Evolutionary conservation across 2,329 filamentous ascomycete species (phyloP).

Genomic region (Aspergillus piperis): DNA sequence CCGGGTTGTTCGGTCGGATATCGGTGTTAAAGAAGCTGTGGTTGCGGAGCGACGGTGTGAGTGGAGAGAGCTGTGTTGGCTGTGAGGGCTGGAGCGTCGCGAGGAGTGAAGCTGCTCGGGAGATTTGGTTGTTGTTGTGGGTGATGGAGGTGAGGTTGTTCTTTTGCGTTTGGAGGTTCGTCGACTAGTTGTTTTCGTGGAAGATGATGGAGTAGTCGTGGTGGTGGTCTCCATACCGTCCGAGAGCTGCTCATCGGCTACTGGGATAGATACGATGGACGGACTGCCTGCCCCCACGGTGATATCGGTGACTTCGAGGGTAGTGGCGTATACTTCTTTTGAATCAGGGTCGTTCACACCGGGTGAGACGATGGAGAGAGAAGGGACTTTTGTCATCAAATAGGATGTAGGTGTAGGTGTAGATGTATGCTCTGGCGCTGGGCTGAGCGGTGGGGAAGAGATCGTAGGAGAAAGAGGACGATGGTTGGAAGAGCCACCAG

Average conservation of each 20-base stretch:
- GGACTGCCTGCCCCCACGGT: neutral
- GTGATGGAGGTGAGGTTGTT: conserved; percentile 33
- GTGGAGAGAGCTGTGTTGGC: conserved; percentile 31
- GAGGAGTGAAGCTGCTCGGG: conserved; percentile 33
- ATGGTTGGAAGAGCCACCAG: conserved; percentile 10
- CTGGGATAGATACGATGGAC: neutral
- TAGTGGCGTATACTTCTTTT: neutral
- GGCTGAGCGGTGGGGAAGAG: neutral
- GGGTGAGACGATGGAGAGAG: conserved; percentile 4
- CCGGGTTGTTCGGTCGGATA: conserved; percentile 25
- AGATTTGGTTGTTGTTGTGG: conserved; percentile 25
- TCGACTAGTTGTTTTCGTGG: conserved; percentile 4
- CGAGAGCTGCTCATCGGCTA: conserved; percentile 1
- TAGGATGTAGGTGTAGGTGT: neutral
- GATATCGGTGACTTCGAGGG: conserved; percentile 6
- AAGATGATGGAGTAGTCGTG: neutral
- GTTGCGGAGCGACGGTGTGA: conserved; percentile 32
- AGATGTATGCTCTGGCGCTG: neutral
- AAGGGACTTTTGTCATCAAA: neutral
- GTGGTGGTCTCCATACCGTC: conserved; percentile 13
- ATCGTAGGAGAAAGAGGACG: neutral
- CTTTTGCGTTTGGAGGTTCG: conserved; percentile 23
- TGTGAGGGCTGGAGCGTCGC: conserved; percentile 29
- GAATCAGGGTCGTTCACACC: conserved; percentile 3
- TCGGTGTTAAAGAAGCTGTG: conserved; percentile 27